Percentiles rank a stretch among this genome's conserved stretches.
Evolutionary conservation across 148 eudicot genomes (phyloP).

Genomic region (Nepenthes mirabilis): DNA sequence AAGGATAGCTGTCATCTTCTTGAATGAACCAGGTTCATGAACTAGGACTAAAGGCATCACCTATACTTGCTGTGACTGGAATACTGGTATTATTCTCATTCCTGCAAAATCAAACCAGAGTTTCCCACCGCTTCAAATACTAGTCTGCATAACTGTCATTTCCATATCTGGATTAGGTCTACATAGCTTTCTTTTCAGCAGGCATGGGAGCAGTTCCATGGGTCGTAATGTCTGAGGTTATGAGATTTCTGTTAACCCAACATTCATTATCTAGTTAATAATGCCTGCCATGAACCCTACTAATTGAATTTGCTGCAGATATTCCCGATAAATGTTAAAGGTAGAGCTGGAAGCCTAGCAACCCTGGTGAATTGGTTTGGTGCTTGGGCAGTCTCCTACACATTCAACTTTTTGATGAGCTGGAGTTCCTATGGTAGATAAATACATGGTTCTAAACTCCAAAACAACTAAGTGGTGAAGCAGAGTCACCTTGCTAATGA

Average conservation of each 20-base stretch:
- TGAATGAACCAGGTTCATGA: no score
- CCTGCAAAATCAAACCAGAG: no score
- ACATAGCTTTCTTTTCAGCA: slow-evolving; percentile 34
- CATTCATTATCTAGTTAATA: neutral
- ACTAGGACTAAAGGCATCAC: no score
- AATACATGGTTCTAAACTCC: neutral
- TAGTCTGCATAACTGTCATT: no score
- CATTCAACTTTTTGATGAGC: slow-evolving; percentile 68
- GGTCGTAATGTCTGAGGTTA: slow-evolving; percentile 96
- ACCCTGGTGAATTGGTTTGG: slow-evolving; percentile 89
- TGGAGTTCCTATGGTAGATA: slow-evolving; percentile 84
- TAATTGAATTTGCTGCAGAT: slow-evolving; percentile 30
- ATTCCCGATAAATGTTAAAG: slow-evolving; percentile 83
- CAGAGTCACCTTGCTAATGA: no score
- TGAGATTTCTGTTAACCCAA: neutral
- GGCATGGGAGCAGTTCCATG: slow-evolving; percentile 98
- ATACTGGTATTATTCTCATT: no score
- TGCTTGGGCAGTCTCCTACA: slow-evolving; percentile 80
- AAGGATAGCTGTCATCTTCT: no score
- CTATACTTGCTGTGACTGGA: no score
- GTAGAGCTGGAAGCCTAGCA: slow-evolving; percentile 84
- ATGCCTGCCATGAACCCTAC: neutral
- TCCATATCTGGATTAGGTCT: no score
- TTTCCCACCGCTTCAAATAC: no score
- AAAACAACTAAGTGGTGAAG: no score